These are phyloP conservation scores for Podospora pseudopauciseta DNA, from an alignment of 495 filamentous ascomycete species.

Conservation along the genomic window DNA sequence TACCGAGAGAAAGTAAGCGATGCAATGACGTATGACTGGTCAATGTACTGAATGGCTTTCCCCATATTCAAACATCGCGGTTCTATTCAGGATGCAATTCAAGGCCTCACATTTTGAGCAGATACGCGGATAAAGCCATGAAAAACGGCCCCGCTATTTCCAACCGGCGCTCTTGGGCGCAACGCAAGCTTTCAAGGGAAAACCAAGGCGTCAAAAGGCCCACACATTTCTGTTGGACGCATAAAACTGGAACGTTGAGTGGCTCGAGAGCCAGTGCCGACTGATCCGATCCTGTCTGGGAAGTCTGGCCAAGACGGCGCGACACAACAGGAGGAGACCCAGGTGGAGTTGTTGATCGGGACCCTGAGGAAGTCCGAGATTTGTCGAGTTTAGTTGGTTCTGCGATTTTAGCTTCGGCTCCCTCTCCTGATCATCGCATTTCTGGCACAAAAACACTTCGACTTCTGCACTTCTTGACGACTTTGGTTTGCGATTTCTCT, in stretches of 20 bases:
- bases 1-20: too few relatives aligned
- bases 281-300: conserved; percentile 4
- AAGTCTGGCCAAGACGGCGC: background rate
- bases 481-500: background rate
- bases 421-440: background rate
- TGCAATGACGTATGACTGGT: background rate
- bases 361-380: conserved; percentile 11
- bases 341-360: background rate
- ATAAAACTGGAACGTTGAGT: background rate
- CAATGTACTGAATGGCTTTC: background rate
- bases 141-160: background rate
- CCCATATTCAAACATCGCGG: background rate
- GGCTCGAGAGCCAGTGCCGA: background rate
- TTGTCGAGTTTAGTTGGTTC: background rate
- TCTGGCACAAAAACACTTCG: background rate
- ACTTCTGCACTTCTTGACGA: background rate
- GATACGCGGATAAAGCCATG: background rate
- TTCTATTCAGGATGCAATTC: background rate
- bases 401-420: background rate
- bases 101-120: background rate
- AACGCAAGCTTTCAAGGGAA: background rate
- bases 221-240: background rate
- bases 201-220: background rate
- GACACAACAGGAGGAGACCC: background rate
- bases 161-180: background rate